Evolutionary conservation across 208 protist species (phyloP), one percentile per base, ranked within the genome.

Genomic region (Crithidia brevicula): DNA sequence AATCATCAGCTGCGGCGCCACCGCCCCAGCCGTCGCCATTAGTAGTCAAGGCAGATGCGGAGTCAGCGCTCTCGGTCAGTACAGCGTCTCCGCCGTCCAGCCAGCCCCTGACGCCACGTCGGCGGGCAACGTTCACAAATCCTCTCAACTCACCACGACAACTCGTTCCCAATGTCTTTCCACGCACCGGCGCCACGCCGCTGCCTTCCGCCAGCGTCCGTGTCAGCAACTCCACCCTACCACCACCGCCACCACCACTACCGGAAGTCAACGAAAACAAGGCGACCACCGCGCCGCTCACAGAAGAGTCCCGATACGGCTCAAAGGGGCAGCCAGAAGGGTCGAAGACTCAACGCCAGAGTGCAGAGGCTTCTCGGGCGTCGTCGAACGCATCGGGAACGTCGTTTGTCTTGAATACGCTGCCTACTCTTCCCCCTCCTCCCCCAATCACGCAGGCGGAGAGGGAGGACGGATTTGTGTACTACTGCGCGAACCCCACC

Each of bases 401-500:
- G n/a, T n/a, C n/a, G n/a, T n/a, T n/a, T n/a, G n/a, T n/a, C n/a
- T n/a, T n/a, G n/a, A n/a, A n/a, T n/a, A n/a, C n/a, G n/a, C n/a
- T n/a, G n/a, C n/a, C n/a, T n/a, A n/a, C n/a, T n/a, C n/a, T n/a
- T n/a, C n/a, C n/a, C n/a, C n/a, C 49, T 34, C 58, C 67, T 25
- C 58, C 79, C 30, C 22, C 27, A 13, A 68, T 80, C n/a, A 80
- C 72, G 18, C 30, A 31, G 20, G 54, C 25, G 8, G 83, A 90
- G 69, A 47, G 72, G 25, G 59, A 52, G 4, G 79, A 81, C 20
- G 75, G 77, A 31, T 88, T 88, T 65, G 78, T 88, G 40, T 87
- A 88, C 64, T 92, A 92, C 73, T 94, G 89, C 51, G 89, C 89
- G 16, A 94, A 94, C 40, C 70, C 86, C 16, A 64, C 72, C 18